A percentile compares a stretch with the other conserved stretches of the same genome.
Evolutionary conservation across 768 basidiomycete genomes (phyloP).

Genomic region (Boletus reticuloceps): DNA sequence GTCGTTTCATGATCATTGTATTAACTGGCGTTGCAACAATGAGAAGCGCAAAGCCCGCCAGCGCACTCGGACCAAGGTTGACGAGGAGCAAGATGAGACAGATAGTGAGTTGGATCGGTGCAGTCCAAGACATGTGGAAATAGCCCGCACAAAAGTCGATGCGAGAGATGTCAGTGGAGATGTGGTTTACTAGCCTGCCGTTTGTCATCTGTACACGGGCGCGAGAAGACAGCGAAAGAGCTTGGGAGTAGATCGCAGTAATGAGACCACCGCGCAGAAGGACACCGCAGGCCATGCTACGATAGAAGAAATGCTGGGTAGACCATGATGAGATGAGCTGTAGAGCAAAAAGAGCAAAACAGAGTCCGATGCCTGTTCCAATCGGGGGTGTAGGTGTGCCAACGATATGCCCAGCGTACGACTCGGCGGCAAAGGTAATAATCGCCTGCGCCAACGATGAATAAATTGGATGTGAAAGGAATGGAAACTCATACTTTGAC

Average conservation of each 20-base stretch:
- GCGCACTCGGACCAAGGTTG: constrained; percentile 62
- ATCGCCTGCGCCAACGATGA: constrained; percentile 45
- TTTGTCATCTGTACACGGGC: constrained; percentile 79
- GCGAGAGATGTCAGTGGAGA: constrained; percentile 87
- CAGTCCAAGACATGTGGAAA: constrained; percentile 79
- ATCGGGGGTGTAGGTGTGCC: constrained; percentile 40
- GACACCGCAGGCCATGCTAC: constrained; percentile 70
- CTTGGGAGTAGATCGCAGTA: constrained; percentile 78
- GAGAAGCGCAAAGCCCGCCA: constrained; percentile 61
- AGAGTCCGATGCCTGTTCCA: constrained; percentile 69
- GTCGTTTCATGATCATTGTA: constrained; percentile 64
- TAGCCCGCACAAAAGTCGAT: constrained; percentile 85
- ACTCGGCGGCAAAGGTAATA: constrained; percentile 65
- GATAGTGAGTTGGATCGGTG: constrained; percentile 73
- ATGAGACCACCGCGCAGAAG: constrained; percentile 83
- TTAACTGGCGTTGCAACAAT: constrained; percentile 73
- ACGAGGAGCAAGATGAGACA: constrained; percentile 72
- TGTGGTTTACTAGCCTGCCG: constrained; percentile 90
- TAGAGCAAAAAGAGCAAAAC: constrained; percentile 65
- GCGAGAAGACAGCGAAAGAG: constrained; percentile 72
- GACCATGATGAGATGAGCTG: constrained; percentile 66
- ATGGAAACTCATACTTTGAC: constrained; percentile 58
- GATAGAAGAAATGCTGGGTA: constrained; percentile 84
- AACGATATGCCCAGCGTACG: constrained; percentile 48
- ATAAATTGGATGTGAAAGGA: not conserved